These are phyloP conservation scores for Monosporascus sp. DNA, from an alignment of 2,329 filamentous ascomycete genomes.

Conservation along the genomic window DNA sequence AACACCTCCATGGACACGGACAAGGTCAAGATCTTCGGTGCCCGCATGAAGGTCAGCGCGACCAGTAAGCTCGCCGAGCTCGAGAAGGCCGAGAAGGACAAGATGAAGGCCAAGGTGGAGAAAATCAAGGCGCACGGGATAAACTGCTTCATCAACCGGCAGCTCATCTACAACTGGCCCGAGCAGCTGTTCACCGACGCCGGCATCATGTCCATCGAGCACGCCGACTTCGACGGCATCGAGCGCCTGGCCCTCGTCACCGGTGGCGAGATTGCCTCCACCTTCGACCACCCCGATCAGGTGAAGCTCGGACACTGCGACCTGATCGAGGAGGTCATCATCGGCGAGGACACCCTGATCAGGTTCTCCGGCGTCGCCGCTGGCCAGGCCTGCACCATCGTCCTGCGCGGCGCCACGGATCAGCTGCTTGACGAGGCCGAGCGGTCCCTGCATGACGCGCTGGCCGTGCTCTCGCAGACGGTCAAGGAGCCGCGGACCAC, in stretches of 20 bases:
- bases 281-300: constrained; percentile 95
- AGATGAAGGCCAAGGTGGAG: constrained; percentile 99
- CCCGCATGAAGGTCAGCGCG: constrained; percentile 90
- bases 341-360: constrained; percentile 95
- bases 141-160: constrained; percentile 99
- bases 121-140: constrained; percentile 98
- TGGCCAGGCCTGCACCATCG: constrained; percentile 92
- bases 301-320: constrained; percentile 96
- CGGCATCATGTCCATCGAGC: constrained; percentile 97
- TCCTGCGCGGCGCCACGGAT: constrained; percentile 91
- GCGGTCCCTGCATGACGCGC: constrained; percentile 88
- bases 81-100: constrained; percentile 96
- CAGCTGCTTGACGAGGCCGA: constrained; percentile 96
- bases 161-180: constrained; percentile 99
- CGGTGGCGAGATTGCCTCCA: constrained; percentile 93
- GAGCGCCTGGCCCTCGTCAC: constrained; percentile 93
- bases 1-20: constrained; percentile 99
- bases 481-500: constrained; percentile 92
- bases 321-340: constrained; percentile 94
- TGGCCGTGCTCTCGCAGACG: constrained; percentile 94
- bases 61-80: constrained; percentile 97
- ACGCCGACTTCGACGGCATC: constrained; percentile 97
- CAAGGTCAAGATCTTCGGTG: constrained; percentile 99
- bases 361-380: constrained; percentile 95
- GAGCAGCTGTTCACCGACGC: constrained; percentile 98